phyloP scores from a whole-genome alignment of 176 grass and related monocot genomes.

The Elymus sibiricus region DNA sequence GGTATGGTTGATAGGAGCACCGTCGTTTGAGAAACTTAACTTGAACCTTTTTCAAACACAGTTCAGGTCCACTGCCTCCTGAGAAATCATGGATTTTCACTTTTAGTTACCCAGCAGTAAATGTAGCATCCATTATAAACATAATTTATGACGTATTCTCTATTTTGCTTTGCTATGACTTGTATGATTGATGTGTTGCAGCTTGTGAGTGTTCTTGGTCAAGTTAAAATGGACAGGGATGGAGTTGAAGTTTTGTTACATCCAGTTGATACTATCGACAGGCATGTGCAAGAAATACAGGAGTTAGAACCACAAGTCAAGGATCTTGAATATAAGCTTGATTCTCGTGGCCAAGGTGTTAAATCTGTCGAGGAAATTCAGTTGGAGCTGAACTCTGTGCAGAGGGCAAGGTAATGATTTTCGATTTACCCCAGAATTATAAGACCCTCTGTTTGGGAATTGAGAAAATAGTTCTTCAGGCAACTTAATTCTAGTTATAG shows the following conservation, averaged over 20 bases:
- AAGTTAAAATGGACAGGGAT: constrained; percentile 82
- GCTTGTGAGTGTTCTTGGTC: constrained; percentile 76
- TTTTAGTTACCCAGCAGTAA: constrained; percentile 1
- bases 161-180: constrained; percentile 2
- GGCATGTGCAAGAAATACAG: constrained; percentile 55
- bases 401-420: constrained; percentile 69
- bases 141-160: background rate
- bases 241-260: constrained; percentile 57
- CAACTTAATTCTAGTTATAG: background rate
- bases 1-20: background rate
- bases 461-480: background rate
- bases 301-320: constrained; percentile 50
- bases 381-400: constrained; percentile 60
- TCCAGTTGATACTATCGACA: constrained; percentile 50
- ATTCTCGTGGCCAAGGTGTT: constrained; percentile 80
- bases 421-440: background rate
- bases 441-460: background rate
- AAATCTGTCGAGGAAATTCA: constrained; percentile 84
- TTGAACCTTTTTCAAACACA: constrained; percentile 8
- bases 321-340: constrained; percentile 74
- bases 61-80: background rate
- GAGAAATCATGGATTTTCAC: background rate
- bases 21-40: background rate
- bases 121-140: background rate
- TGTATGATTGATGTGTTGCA: constrained; percentile 39